phyloP scores from a whole-genome alignment of 208 protist species.

The Leptomonas seymouri region DNA sequence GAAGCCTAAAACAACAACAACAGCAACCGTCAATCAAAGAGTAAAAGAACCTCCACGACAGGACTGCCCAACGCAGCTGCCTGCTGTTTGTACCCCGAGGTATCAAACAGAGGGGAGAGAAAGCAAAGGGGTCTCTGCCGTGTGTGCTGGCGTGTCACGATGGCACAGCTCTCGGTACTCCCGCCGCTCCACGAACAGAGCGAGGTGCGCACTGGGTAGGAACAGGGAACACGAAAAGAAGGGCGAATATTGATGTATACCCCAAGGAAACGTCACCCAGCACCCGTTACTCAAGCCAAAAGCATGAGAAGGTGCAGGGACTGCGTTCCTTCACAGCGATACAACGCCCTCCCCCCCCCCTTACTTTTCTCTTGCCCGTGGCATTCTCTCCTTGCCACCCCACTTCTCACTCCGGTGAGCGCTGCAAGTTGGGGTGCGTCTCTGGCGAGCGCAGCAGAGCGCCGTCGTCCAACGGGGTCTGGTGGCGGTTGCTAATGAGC shows the following conservation, averaged over 20 bases:
- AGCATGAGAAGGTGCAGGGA: no score
- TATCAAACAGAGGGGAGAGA: conserved; percentile 15
- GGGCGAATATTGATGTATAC: no score
- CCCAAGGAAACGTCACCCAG: not conserved
- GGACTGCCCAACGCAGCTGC: not conserved
- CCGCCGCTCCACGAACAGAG: no score
- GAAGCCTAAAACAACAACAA: no score
- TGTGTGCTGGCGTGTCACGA: no score
- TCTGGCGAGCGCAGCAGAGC: conserved; percentile 61
- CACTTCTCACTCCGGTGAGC: conserved; percentile 69
- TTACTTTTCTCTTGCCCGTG: not conserved
- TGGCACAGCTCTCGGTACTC: no score
- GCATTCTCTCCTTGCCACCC: not conserved
- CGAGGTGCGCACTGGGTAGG: not conserved
- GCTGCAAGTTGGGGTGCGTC: conserved; percentile 87
- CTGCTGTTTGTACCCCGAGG: not conserved
- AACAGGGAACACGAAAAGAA: conserved; percentile 10
- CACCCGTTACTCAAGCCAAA: not conserved
- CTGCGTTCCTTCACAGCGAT: not conserved
- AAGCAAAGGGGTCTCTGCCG: not conserved
- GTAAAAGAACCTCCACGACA: not conserved
- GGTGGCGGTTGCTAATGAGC: conserved; percentile 84
- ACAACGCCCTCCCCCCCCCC: not conserved
- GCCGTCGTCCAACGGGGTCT: conserved; percentile 84
- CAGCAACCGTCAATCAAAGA: not conserved